These are phyloP conservation scores for Leptodermis oblonga DNA, from an alignment of 257 asterid genomes.

Conservation along the genomic window DNA sequence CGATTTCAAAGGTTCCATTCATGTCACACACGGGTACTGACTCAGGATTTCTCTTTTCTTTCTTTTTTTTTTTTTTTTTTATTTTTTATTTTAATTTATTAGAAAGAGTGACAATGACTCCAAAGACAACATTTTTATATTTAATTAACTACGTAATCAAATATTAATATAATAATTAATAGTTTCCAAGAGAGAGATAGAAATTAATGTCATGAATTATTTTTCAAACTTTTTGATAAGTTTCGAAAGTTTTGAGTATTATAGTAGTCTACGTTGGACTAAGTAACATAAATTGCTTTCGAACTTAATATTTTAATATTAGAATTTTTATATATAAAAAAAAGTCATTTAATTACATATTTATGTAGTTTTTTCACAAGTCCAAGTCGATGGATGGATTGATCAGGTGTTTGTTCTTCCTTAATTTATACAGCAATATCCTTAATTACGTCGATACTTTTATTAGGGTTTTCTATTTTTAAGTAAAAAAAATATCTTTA, in stretches of 20 bases:
- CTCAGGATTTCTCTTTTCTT: conserved; percentile 20
- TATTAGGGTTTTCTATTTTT: no score
- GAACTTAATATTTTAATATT: neutral
- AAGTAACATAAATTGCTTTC: conserved; percentile 4
- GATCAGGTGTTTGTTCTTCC: no score
- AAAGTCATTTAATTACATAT: no score
- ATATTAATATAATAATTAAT: conserved; percentile 6
- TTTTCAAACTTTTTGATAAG: conserved; percentile 23
- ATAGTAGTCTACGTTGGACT: conserved; percentile 22
- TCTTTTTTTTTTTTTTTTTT: no score
- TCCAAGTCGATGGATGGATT: no score
- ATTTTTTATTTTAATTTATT: no score
- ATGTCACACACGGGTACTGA: conserved; percentile 36
- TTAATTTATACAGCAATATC: no score
- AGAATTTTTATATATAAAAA: no score
- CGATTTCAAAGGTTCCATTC: conserved; percentile 62
- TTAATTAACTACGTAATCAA: conserved; percentile 7
- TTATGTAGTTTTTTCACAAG: no score
- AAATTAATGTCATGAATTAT: no score
- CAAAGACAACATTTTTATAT: conserved; percentile 14
- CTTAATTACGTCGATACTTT: no score
- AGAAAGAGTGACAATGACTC: conserved; percentile 24
- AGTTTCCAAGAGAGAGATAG: conserved; percentile 8
- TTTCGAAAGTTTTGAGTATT: conserved; percentile 22
- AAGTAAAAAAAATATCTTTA: no score